Evolutionary conservation across 2,329 filamentous ascomycete genomes (phyloP), one percentile per base, ranked within the genome.

Genomic region (Phyllosticta citriasiana): DNA sequence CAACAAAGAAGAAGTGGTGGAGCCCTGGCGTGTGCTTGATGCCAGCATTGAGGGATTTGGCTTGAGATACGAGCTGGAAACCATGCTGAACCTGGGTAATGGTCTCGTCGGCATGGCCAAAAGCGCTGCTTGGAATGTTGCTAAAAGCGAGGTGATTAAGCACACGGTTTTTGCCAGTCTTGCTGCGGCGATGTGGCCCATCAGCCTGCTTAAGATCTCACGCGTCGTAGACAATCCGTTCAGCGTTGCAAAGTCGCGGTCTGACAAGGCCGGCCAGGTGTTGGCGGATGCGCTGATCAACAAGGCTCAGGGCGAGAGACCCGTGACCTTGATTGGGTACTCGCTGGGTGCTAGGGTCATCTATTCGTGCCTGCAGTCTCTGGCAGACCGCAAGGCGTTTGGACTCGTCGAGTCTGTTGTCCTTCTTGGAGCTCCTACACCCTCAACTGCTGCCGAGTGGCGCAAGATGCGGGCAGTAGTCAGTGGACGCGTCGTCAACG

Each of bases 361-460:
- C 55, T 96, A 89, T 72, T 84, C 87, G 1, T 96, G 92, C 67
- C 79, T 96, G 2, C 84, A 87, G 68, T 84, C 80, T 9, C 82
- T 97, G 12, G 89, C 90, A 0, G 85, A 90, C 70, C 82, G 91
- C 52, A 83, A 84, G 62, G 90, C 88, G 0, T 96, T 95, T 67
- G 93, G 92, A 0, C 76, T 96, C 0, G 77, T 97, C 25, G 92
- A 97, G 68, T 87, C 85, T 16, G 91, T 89, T 2, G 86, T 96
- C 3, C 75, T 97, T 4, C 88, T 97, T 60, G 92, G 92, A 2
- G 82, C 89, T 0, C 90, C 92, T 0, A 84, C 88, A 0, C 90
- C 92, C 0, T 89, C 87, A 0, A 83, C 87, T 52, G 75, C 82
- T 0, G 80, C 80, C 1, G 84, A 91, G 66, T 97, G 92, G 92